Percentiles rank a stretch among this genome's conserved stretches.
Evolutionary conservation across 257 asterid species (phyloP).

Genomic region (Asclepias syriaca): DNA sequence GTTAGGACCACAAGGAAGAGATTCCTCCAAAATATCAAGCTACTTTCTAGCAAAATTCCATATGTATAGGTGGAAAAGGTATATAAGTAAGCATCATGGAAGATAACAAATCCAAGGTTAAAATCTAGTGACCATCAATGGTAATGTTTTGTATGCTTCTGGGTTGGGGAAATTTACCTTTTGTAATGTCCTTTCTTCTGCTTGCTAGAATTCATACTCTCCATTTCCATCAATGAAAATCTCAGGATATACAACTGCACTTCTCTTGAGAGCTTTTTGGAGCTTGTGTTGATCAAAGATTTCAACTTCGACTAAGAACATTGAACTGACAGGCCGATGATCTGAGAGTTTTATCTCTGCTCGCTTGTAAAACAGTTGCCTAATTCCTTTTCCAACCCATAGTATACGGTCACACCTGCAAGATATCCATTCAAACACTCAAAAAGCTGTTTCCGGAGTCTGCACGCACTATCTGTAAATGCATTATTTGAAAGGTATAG

Average conservation of each 20-base stretch:
- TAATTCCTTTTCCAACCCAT: conserved; percentile 87
- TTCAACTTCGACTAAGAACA: conserved; percentile 68
- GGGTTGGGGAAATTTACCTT: background rate
- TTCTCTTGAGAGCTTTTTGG: conserved; percentile 63
- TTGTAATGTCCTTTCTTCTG: background rate
- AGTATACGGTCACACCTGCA: conserved; percentile 94
- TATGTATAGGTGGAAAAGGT: too few species aligned
- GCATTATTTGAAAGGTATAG: background rate
- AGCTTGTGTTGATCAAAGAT: conserved; percentile 75
- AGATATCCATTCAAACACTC: background rate
- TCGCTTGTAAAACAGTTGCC: conserved; percentile 58
- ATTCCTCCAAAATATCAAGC: background rate
- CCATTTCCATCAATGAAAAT: conserved; percentile 33
- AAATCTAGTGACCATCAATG: background rate
- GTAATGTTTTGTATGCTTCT: background rate
- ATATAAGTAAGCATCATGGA: background rate
- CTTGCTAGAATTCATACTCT: conserved; percentile 18
- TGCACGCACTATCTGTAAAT: background rate
- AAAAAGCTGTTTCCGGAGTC: background rate
- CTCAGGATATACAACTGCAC: conserved; percentile 65
- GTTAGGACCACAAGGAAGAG: background rate
- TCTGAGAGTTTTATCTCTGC: conserved; percentile 69
- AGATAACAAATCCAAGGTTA: background rate
- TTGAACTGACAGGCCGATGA: conserved; percentile 80
- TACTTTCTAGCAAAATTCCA: background rate